phyloP scores from a whole-genome alignment of 192 early-diverging fungal genomes.

The Backusella morwellensis region DNA sequence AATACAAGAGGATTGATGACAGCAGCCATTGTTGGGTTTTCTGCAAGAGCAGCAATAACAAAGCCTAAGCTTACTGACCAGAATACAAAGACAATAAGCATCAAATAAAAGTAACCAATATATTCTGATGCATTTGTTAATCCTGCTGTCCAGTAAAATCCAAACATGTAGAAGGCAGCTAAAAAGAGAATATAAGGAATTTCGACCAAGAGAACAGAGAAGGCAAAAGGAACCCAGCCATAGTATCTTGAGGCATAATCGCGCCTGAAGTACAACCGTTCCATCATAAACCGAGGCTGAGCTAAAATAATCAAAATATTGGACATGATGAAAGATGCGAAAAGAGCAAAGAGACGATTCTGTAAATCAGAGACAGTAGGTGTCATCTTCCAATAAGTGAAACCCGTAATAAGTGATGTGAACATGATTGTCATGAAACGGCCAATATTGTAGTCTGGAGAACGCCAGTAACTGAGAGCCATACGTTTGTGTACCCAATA shows the following conservation, averaged over 20 bases:
- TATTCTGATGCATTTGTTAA: conserved; percentile 50
- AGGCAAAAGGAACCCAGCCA: conserved; percentile 62
- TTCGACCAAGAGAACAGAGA: conserved; percentile 63
- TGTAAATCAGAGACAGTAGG: conserved; percentile 56
- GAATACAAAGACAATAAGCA: conserved; percentile 55
- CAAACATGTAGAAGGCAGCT: conserved; percentile 62
- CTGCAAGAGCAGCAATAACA: conserved; percentile 59
- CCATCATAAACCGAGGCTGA: conserved; percentile 61
- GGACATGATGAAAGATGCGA: conserved; percentile 63
- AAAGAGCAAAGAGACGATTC: conserved; percentile 72
- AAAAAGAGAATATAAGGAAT: conserved; percentile 63
- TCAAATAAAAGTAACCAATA: conserved; percentile 64
- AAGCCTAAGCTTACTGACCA: conserved; percentile 70
- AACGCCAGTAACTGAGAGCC: conserved; percentile 66
- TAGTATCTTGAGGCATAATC: conserved; percentile 73
- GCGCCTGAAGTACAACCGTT: conserved; percentile 64
- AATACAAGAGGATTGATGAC: conserved; percentile 69
- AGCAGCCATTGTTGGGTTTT: conserved; percentile 54
- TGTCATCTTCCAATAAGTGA: conserved; percentile 70
- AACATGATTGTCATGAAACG: conserved; percentile 60
- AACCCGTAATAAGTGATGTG: conserved; percentile 59
- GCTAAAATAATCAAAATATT: conserved; percentile 69
- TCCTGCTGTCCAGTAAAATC: conserved; percentile 76
- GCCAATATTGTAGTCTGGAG: conserved; percentile 74
- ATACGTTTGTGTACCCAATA: conserved; percentile 64